These are phyloP conservation scores for Xerocomus cyaneibrunnescens DNA, from an alignment of 1,284 basidiomycete genomes.

Conservation along the genomic window DNA sequence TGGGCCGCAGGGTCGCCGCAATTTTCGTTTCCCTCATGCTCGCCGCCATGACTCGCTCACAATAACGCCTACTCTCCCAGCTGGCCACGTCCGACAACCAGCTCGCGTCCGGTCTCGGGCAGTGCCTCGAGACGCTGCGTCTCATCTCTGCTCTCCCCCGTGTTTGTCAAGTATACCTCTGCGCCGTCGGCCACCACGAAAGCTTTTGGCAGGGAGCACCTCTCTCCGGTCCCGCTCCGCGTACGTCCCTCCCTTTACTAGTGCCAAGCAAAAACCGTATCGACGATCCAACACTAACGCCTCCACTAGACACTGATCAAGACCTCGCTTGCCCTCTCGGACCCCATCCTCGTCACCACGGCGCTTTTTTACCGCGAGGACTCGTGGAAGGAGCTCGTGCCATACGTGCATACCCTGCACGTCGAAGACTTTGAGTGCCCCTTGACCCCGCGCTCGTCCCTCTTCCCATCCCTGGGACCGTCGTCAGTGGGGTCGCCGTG, in stretches of 20 bases:
- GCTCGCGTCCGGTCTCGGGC: slow-evolving; percentile 31
- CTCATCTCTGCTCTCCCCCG: slow-evolving; percentile 32
- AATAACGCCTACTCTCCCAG: slow-evolving; percentile 32
- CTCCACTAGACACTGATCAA: slow-evolving; percentile 23
- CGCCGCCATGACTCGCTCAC: slow-evolving; percentile 20
- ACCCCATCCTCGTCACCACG: slow-evolving; percentile 19
- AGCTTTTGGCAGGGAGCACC: slow-evolving; percentile 33
- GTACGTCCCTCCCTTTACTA: slow-evolving; percentile 8
- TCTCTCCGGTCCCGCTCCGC: slow-evolving; percentile 34
- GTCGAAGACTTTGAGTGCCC: slow-evolving; percentile 28
- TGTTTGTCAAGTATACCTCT: slow-evolving; percentile 27
- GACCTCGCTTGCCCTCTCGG: slow-evolving; percentile 23
- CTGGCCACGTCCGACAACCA: slow-evolving; percentile 35
- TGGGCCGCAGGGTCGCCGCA: slow-evolving; percentile 2
- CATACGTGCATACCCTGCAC: slow-evolving; percentile 34
- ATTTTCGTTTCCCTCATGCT: background rate
- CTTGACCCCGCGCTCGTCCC: slow-evolving; percentile 6
- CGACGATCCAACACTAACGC: background rate
- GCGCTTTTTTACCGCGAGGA: slow-evolving; percentile 33
- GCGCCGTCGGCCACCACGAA: slow-evolving; percentile 20
- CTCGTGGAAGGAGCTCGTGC: slow-evolving; percentile 35
- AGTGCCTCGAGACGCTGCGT: slow-evolving; percentile 25
- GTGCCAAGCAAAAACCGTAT: too few species aligned
- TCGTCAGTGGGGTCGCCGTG: too few species aligned
- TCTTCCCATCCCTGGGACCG: background rate